Evolutionary conservation across 139 green algal genomes (phyloP).

Genomic region (Ettlia oleoabundans): DNA sequence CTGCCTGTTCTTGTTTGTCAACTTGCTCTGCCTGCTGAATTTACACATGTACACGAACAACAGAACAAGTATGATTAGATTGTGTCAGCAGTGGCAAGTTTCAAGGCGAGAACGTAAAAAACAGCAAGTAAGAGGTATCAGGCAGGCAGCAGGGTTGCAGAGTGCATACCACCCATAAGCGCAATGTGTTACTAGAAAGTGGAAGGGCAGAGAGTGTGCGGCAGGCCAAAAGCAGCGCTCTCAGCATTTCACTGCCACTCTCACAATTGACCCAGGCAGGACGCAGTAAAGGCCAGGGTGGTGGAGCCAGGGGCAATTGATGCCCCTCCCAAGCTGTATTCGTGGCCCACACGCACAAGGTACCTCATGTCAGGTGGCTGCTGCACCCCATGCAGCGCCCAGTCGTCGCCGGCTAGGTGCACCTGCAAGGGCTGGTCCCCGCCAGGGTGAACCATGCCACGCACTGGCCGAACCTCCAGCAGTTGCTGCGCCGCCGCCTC

Average conservation of each 20-base stretch:
- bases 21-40: neutral
- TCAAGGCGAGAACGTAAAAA: neutral
- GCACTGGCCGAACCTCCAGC: slow-evolving; percentile 34
- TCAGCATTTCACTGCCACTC: no score
- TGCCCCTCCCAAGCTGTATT: slow-evolving; percentile 11
- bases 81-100: neutral
- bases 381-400: neutral
- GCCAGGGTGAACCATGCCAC: slow-evolving; percentile 21
- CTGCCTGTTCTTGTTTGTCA: no score
- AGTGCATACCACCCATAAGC: no score
- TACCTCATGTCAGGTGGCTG: neutral
- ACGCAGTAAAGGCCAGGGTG: slow-evolving; percentile 2
- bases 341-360: slow-evolving; percentile 1
- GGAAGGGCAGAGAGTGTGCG: neutral
- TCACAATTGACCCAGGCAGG: slow-evolving; percentile 13
- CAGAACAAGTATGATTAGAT: neutral
- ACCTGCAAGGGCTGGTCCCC: slow-evolving; percentile 12
- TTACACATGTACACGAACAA: neutral
- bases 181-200: neutral
- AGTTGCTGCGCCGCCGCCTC: slow-evolving; percentile 28
- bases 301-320: neutral
- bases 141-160: no score
- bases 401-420: slow-evolving; percentile 21
- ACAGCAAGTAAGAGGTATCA: no score
- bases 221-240: neutral